A percentile compares a stretch with the other conserved stretches of the same genome.
phyloP scores from a whole-genome alignment of 116 monocot species.

The Papilionanthe hybrid region DNA sequence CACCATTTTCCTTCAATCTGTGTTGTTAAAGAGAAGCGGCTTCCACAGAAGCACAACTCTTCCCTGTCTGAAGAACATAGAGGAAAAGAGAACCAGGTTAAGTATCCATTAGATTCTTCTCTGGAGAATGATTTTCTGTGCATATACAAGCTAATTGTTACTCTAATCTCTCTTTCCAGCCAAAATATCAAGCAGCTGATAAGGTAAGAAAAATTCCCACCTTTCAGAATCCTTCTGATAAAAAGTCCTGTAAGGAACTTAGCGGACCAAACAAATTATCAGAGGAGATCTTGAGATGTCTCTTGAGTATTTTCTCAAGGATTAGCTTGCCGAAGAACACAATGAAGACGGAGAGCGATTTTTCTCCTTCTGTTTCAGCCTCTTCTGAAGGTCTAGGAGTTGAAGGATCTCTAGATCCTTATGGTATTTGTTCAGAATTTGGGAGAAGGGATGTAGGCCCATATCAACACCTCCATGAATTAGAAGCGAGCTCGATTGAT shows the following conservation, averaged over 20 bases:
- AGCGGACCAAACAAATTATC: slow-evolving; percentile 37
- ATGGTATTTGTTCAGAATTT: slow-evolving; percentile 52
- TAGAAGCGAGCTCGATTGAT: slow-evolving; percentile 38
- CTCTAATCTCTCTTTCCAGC: neutral
- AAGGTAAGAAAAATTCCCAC: neutral
- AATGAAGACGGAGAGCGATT: slow-evolving; percentile 4
- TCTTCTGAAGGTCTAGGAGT: slow-evolving; percentile 30
- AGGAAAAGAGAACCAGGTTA: slow-evolving; percentile 65
- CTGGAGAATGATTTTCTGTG: too few species aligned
- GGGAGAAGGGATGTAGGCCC: slow-evolving; percentile 81
- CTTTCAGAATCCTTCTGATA: neutral
- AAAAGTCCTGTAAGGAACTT: neutral
- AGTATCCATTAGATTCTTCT: neutral
- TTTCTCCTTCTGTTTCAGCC: slow-evolving; percentile 41
- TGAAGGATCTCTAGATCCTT: slow-evolving; percentile 44
- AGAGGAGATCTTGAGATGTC: slow-evolving; percentile 67
- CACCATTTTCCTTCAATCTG: slow-evolving; percentile 15
- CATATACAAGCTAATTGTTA: neutral
- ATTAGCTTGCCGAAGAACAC: slow-evolving; percentile 16
- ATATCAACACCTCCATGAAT: slow-evolving; percentile 43
- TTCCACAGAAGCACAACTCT: slow-evolving; percentile 26
- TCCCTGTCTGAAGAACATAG: slow-evolving; percentile 18
- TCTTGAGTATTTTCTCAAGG: slow-evolving; percentile 54
- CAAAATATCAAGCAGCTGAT: neutral
- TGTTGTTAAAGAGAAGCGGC: slow-evolving; percentile 14